Percentiles rank a stretch among this genome's conserved stretches.
phyloP scores from a whole-genome alignment of 2,329 filamentous ascomycete genomes.

The Pseudocercospora eumusae region DNA sequence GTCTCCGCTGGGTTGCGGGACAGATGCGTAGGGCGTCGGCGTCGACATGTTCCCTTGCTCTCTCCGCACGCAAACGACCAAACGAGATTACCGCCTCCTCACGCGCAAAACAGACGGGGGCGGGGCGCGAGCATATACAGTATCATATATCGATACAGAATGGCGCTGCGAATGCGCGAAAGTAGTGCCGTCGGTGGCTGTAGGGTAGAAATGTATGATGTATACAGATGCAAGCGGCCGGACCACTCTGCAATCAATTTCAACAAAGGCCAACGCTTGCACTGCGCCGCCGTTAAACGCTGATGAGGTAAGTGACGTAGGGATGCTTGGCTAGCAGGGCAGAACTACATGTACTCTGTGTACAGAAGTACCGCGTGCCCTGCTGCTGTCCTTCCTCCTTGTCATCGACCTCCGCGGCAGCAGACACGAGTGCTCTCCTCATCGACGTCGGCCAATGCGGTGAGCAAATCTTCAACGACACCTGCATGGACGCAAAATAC shows the following conservation, averaged over 20 bases:
- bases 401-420: constrained; percentile 1
- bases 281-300: constrained; percentile 9
- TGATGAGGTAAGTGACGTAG: background rate
- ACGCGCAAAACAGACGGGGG: background rate
- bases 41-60: constrained; percentile 21
- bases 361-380: constrained; percentile 1
- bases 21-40: constrained; percentile 39
- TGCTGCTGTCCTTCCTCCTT: background rate
- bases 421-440: background rate
- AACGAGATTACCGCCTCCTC: background rate
- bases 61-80: background rate
- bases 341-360: background rate
- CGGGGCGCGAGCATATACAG: background rate
- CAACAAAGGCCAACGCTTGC: constrained; percentile 1
- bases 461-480: background rate
- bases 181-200: background rate
- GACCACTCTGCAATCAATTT: constrained; percentile 9
- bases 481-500: background rate
- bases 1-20: constrained; percentile 43
- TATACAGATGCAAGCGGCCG: constrained; percentile 1
- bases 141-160: background rate
- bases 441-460: background rate
- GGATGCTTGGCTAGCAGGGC: background rate
- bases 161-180: background rate
- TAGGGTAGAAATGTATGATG: background rate